Base-by-base conservation (phyloP, 2,329 filamentous ascomycete genomes). In the Trichoderma oligosporum region DNA sequence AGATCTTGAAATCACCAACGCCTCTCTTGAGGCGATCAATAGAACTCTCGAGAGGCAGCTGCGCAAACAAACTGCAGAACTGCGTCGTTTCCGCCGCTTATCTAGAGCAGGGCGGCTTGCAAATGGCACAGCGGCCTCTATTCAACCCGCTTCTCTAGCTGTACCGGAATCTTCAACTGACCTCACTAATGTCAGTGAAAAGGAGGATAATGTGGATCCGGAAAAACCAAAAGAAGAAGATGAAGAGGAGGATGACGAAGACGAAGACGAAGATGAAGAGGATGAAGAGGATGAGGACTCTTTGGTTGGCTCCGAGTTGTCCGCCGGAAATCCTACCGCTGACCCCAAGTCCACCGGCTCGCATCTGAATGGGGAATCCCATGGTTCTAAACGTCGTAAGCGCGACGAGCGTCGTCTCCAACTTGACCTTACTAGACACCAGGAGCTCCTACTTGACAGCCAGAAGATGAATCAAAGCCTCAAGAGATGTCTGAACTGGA, bases 381-480 rank as follows among this genome's bases (percentile, higher is more conserved):
- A 66, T 64, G 78, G 66, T 7, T 66, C 63, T 18, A 70, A 64
- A 38, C 77, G 89, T 60, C 81, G 85, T n/a, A 81, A 83, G 47
- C 82, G 82, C 53, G 93, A 97, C 62, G 91, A 96, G 69, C 87
- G 87, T 63, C 84, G 90, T 27, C 78, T 97, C n/a, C 83, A 88
- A 64, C 79, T 91, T 4, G 94, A 99, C 71, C 79, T 99, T 1
- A 82, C 86, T 3, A 93, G 92, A 68, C 94, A 99, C 70, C 89
- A 91, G 63, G 88, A 96, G 67, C 78, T 97, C 1, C 82, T 99
- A 7, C 78, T 91, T 36, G 92, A 96, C 69, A 94, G 88, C 63
- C 91, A 97, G 67, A 95, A 91, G 75, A 91, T 97, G 78, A 97
- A 97, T 68, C 89, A 95, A 70, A 96, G 89, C 70, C 81, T 99